Evolutionary conservation across 176 grass and related monocot species (phyloP), one percentile per base, ranked within the genome.

Genomic region (Rhynchospora breviuscula): DNA sequence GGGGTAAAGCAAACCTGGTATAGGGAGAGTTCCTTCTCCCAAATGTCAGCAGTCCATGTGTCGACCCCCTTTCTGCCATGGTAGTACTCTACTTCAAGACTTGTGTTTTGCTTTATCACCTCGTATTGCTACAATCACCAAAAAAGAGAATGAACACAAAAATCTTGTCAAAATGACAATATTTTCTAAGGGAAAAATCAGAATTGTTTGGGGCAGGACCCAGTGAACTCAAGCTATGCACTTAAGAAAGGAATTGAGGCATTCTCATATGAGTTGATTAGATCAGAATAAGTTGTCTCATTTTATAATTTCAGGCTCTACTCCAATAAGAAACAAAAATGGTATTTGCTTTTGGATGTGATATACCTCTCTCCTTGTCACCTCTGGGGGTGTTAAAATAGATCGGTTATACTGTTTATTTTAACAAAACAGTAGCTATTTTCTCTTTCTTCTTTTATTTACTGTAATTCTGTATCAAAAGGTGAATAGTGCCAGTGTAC

Each of bases 11-110:
- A 33, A 15, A 83, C 95, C 85, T 98, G 95, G 81, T 93, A 89
- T 60, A 78, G 86, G 15, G 59, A 88, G 17, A 91, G 22, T 86
- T 98, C 73, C 1, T 93, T 88, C 84, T 94, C 84, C 95, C 95
- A 98, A 63, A 33, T 90, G 25, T 72, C 67, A 84, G 85, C 87
- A 59, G 82, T 94, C 95, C 92, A 98, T 51, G 77, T 60, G 66
- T 98, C 92, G 33, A 94, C 89, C 62, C 92, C 90, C 68, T 89
- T 94, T 5, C 87, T 86, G 78, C 92, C 92, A 65, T 89, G 67
- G 82, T 94, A 98, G 45, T 87, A 56, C 48, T 88, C 87, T 44
- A 94, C 89, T 51, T 88, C 89, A 81, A 98, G 85, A 90, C 85
- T 86, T 12, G 95, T 93, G 72, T 88, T 79, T 64, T 68, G 57